These are phyloP conservation scores for Herpotrichia juniperi DNA, from an alignment of 2,329 filamentous ascomycete species.

Conservation along the genomic window DNA sequence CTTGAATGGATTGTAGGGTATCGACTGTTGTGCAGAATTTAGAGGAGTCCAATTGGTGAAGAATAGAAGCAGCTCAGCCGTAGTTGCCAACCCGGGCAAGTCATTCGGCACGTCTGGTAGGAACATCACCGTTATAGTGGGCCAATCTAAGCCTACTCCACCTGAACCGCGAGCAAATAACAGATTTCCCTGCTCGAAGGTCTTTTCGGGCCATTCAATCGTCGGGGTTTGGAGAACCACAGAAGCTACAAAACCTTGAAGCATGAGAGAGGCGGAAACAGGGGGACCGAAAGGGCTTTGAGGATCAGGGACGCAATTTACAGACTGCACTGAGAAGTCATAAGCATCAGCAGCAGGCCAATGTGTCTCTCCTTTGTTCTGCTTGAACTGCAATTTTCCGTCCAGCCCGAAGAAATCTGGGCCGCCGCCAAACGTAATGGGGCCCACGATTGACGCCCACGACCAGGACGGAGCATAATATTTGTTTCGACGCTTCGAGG, in stretches of 20 bases:
- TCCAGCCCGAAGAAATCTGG: neutral
- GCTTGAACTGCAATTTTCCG: slow-evolving; percentile 1
- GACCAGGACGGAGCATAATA: neutral
- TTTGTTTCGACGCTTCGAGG: neutral
- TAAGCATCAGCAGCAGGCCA: neutral
- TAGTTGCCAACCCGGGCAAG: neutral
- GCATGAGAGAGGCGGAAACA: neutral
- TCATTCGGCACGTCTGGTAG: neutral
- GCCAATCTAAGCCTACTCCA: neutral
- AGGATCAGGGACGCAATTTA: neutral
- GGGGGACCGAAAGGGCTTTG: slow-evolving; percentile 2
- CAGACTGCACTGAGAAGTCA: neutral
- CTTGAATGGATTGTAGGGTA: neutral
- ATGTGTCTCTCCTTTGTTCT: neutral
- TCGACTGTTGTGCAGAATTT: neutral
- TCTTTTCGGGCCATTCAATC: neutral
- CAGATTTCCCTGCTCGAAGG: neutral
- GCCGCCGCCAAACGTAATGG: neutral
- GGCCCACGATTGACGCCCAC: neutral
- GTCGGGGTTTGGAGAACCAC: neutral
- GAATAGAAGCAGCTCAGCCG: neutral
- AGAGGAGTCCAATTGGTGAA: neutral
- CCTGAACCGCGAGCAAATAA: neutral
- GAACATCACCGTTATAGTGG: neutral
- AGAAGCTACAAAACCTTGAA: neutral